phyloP scores from a whole-genome alignment of 2,329 filamentous ascomycete genomes.

The Phialophora tarda region DNA sequence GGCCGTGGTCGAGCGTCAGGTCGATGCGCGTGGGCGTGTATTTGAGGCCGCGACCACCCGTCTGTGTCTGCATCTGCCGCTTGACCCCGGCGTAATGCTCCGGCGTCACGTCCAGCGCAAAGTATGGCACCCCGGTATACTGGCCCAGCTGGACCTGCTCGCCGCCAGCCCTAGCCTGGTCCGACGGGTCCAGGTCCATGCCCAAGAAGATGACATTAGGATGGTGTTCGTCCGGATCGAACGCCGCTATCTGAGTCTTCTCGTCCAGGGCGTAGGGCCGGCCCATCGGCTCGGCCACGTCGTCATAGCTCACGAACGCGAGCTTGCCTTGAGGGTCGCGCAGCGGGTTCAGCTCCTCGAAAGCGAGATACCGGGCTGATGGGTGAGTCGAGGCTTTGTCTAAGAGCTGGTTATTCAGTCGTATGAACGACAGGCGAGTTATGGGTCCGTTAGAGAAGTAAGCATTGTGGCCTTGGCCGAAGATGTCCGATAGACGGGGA shows the following conservation, averaged over 20 bases:
- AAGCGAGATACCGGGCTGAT: slow-evolving; percentile 69
- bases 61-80: neutral
- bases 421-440: slow-evolving; percentile 56
- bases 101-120: slow-evolving; percentile 80
- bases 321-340: slow-evolving; percentile 65
- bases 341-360: slow-evolving; percentile 79
- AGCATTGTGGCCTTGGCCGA: slow-evolving; percentile 26
- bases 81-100: slow-evolving; percentile 17
- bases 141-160: slow-evolving; percentile 55
- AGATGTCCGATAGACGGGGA: slow-evolving; percentile 18
- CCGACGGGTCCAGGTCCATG: slow-evolving; percentile 64
- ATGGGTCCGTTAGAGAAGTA: slow-evolving; percentile 51
- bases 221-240: slow-evolving; percentile 70
- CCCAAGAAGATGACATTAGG: slow-evolving; percentile 85
- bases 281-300: slow-evolving; percentile 73
- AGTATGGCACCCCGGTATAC: slow-evolving; percentile 81
- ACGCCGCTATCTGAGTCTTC: slow-evolving; percentile 72
- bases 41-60: slow-evolving; percentile 13
- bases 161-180: neutral
- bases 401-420: slow-evolving; percentile 53
- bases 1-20: slow-evolving; percentile 21
- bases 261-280: slow-evolving; percentile 74
- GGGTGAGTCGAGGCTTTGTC: slow-evolving; percentile 54
- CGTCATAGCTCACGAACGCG: slow-evolving; percentile 69
- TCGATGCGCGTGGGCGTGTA: slow-evolving; percentile 26